phyloP scores from a whole-genome alignment of 768 basidiomycete species.

The Mycena leptocephala region DNA sequence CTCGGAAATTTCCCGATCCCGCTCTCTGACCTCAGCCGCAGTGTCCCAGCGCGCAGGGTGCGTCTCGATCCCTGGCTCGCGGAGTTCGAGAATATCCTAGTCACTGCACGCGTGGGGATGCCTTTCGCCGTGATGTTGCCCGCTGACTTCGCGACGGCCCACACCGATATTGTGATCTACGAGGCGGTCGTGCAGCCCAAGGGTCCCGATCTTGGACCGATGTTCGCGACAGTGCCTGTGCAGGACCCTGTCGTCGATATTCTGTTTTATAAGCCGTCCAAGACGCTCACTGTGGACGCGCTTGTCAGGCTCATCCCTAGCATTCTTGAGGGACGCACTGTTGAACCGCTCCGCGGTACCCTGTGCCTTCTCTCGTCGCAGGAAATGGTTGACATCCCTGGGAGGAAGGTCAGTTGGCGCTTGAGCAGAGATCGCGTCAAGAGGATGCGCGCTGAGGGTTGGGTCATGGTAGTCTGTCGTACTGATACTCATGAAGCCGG shows the following conservation, averaged over 20 bases:
- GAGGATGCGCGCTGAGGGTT: slow-evolving; percentile 19
- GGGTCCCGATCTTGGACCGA: not conserved
- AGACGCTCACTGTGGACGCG: not conserved
- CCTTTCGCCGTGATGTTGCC: slow-evolving; percentile 44
- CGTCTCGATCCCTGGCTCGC: slow-evolving; percentile 47
- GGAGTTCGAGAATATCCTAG: slow-evolving; percentile 46
- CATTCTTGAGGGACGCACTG: slow-evolving; percentile 2
- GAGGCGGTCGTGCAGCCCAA: slow-evolving; percentile 37
- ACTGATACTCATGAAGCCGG: slow-evolving; percentile 21
- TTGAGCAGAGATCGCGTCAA: slow-evolving; percentile 10
- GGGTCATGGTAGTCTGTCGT: slow-evolving; percentile 28
- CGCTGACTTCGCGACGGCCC: slow-evolving; percentile 27
- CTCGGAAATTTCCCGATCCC: slow-evolving; percentile 45
- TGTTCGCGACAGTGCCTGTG: not conserved
- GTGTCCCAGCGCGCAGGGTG: slow-evolving; percentile 41
- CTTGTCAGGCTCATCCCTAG: not conserved
- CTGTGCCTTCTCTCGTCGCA: not conserved
- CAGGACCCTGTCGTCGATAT: slow-evolving; percentile 18
- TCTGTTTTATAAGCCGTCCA: slow-evolving; percentile 13
- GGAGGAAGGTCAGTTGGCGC: slow-evolving; percentile 23
- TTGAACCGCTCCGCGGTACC: not conserved
- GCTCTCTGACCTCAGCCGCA: slow-evolving; percentile 37
- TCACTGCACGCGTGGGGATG: slow-evolving; percentile 33
- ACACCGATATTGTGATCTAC: slow-evolving; percentile 41
- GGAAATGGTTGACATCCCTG: slow-evolving; percentile 5